Evolutionary conservation across 768 basidiomycete species (phyloP).

Genomic region (Suillus sp.): DNA sequence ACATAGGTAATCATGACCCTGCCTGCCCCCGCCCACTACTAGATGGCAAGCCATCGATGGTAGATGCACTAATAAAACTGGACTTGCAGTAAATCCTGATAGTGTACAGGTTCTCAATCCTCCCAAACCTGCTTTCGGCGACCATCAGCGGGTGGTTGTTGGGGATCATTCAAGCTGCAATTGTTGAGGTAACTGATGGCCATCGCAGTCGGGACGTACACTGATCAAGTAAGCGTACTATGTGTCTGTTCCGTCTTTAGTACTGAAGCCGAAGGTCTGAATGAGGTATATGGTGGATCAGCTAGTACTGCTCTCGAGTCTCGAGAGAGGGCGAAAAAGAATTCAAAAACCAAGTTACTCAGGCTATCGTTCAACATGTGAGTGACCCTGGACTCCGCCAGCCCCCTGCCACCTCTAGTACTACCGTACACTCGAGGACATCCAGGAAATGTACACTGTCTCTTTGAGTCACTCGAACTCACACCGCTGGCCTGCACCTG

Average conservation of each 20-base stretch:
- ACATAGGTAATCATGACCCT: too few relatives aligned
- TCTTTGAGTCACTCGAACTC: too few relatives aligned
- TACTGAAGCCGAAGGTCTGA: background rate
- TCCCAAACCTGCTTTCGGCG: background rate
- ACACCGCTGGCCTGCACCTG: too few relatives aligned
- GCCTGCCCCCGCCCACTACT: background rate
- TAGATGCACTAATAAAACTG: background rate
- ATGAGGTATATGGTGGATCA: background rate
- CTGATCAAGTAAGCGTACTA: background rate
- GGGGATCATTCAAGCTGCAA: background rate
- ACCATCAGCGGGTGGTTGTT: background rate
- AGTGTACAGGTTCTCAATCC: background rate
- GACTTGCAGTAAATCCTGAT: background rate
- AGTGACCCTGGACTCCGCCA: too few relatives aligned
- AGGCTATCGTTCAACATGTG: too few relatives aligned
- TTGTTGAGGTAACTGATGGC: background rate
- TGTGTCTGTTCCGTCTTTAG: background rate
- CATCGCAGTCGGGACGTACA: background rate
- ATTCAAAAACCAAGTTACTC: too few relatives aligned
- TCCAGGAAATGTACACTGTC: too few relatives aligned
- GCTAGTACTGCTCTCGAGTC: too few relatives aligned
- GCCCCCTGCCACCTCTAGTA: too few relatives aligned
- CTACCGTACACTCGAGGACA: too few relatives aligned
- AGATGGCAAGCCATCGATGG: background rate
- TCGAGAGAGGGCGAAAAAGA: too few relatives aligned